Base-by-base conservation (phyloP, 139 green algal genomes). In the Chlorella vulgaris region DNA sequence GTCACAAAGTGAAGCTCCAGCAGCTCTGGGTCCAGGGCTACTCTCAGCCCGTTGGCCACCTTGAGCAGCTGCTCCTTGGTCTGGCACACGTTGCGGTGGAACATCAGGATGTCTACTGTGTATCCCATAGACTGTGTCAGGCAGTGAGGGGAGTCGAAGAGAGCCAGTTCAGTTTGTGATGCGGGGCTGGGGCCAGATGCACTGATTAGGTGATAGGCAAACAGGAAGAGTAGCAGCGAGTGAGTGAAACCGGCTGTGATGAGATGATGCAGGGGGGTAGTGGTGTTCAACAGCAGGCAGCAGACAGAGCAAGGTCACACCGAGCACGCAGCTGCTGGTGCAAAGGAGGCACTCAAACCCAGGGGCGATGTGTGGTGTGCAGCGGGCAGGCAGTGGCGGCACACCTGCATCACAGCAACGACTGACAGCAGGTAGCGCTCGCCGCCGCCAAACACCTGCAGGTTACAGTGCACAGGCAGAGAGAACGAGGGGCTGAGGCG, bases 391-490 rank as follows among this genome's bases (percentile, higher is more conserved):
- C n/a, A n/a, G n/a, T 38, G 38, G 38, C 39, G 67, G 24, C 13
- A 0, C 36, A 69, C 76, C 76, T 81, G 76, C 61, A 83, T 76
- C 47, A 55, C 67, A 29, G 51, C 31, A 33, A 83, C 77, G 28
- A 83, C 50, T 0, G 77, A 76, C 7, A 83, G 65, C 65, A 83
- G 36, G 77, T 83, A 83, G 8, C 77, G 43, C 77, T 83, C 77
- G 24, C 77, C 77, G 36, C 77, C 77, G 36, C 77, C 77, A 76
- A 83, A 82, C 76, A 82, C 76, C 73, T 82, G 62, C 43, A 22
- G 60, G 7, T 0, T 1, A 2, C n/a, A n/a, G n/a, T 73, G n/a
- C 18, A 53, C 10, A 42, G 36, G 66, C 22, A 33, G 36, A n/a
- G 10, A 31, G 2, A 53, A 21, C 28, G 3, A 65, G 1, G n/a